Evolutionary conservation across 495 filamentous ascomycete genomes (phyloP), one percentile per base, ranked within the genome.

Genomic region (Glonium stellatum): DNA sequence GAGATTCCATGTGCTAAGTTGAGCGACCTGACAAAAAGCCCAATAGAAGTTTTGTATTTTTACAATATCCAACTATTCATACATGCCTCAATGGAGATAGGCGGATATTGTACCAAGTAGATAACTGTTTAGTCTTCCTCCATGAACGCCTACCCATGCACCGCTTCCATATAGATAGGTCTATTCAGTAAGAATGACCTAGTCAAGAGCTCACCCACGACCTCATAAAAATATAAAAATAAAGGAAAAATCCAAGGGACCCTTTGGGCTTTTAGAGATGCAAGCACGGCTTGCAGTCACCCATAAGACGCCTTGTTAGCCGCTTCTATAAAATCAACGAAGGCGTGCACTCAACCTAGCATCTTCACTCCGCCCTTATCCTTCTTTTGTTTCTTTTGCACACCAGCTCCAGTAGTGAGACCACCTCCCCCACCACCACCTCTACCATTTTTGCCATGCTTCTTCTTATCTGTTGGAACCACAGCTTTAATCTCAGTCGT

Each of bases 401-500:
- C 78, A 5, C 89, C 89, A 35, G 80, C 85, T 0, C 83, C 81
- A 44, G 76, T 75, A 31, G 8, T 39, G 15, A n/a, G 53, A 1
- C 27, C 27, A 23, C 27, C 21, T n/a, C 22, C 11, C 12, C 25
- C 53, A 18, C 53, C 37, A 21, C 18, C 18, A 13, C 34, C 25
- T 54, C 54, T 61, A 4, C 59, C 58, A 54, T 62, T 18, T 55
- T 74, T 71, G 12, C 61, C 61, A 37, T 70, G 57, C 68, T 79
- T 80, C 48, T 59, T 35, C 57, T 72, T 75, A 34, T 76, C 70
- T 39, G 71, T 70, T n/a, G 73, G 64, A 15, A 78, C 76, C 22
- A 81, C 78, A 15, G 87, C 84, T 64, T 87, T 88, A 68, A 97
- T 86, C 75, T 97, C 92, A 25, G 95, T 96, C 50, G 85, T 96